Conservation (phyloP, 1,139 yeast genomes). For the Debaryomyces nepalensis region DNA sequence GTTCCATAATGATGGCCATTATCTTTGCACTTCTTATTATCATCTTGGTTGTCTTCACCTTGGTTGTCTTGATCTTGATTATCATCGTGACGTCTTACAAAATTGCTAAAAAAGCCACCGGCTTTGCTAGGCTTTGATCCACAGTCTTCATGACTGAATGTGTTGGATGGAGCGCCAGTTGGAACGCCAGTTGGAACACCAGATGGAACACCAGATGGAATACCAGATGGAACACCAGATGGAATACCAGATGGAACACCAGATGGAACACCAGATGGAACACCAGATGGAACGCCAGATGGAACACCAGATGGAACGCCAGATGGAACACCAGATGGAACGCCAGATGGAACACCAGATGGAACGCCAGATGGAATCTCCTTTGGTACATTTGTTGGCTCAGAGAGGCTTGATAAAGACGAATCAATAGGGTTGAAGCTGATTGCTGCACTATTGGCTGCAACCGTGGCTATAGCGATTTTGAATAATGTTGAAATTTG, state of each 20-base stretch:
- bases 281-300: no score
- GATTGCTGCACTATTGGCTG: slow-evolving; percentile 3
- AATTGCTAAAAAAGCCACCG: not conserved
- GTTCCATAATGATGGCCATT: not conserved
- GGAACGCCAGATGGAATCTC: not conserved
- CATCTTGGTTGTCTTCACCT: no score
- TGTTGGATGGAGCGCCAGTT: no score
- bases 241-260: not conserved
- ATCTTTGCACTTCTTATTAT: no score
- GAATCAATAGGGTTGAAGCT: slow-evolving; percentile 3
- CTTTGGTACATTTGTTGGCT: not conserved
- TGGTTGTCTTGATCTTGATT: not conserved
- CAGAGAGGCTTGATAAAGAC: not conserved
- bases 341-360: no score
- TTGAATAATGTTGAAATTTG: slow-evolving; percentile 4
- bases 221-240: slow-evolving; percentile 1
- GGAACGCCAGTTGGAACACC: not conserved
- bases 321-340: not conserved
- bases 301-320: no score
- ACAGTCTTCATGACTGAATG: not conserved
- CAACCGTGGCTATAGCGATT: slow-evolving; percentile 1
- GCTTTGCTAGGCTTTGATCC: not conserved
- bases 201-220: not conserved
- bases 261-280: not conserved
- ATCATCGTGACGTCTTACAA: not conserved